Evolutionary conservation across 2,329 filamentous ascomycete species (phyloP).

Genomic region (Mycosphaerella arachidis): DNA sequence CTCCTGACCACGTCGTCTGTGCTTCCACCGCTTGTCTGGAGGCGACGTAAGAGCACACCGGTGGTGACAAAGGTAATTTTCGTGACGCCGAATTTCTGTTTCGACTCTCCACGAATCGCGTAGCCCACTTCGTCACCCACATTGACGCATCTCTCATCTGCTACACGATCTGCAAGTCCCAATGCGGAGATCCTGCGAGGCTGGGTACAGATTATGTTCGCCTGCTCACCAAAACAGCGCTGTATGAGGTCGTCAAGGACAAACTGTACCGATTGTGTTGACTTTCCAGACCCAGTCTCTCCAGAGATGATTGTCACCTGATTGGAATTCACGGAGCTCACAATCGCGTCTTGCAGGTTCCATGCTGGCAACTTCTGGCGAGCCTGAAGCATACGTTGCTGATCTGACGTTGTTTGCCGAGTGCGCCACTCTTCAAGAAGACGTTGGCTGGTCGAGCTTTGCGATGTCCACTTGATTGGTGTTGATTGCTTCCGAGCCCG

Average conservation of each 20-base stretch:
- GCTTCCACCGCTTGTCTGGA: constrained; percentile 83
- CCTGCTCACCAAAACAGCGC: constrained; percentile 66
- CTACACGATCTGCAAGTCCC: constrained; percentile 88
- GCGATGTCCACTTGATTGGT: constrained; percentile 60
- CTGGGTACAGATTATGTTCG: constrained; percentile 93
- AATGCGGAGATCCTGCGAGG: constrained; percentile 91
- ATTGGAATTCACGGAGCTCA: constrained; percentile 67
- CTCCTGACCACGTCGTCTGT: constrained; percentile 76
- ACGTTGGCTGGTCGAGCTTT: constrained; percentile 55
- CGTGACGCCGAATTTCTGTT: constrained; percentile 63
- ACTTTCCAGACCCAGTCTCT: constrained; percentile 95
- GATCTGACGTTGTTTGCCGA: constrained; percentile 60
- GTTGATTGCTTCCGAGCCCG: constrained; percentile 39
- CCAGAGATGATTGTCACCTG: constrained; percentile 96
- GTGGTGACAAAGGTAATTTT: constrained; percentile 96
- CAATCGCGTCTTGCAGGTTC: constrained; percentile 72
- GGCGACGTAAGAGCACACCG: constrained; percentile 79
- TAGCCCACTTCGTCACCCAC: constrained; percentile 90
- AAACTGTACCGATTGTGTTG: constrained; percentile 94
- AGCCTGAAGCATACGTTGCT: constrained; percentile 70
- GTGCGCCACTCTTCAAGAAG: constrained; percentile 61
- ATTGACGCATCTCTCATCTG: constrained; percentile 76
- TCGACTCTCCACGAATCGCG: constrained; percentile 84
- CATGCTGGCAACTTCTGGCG: constrained; percentile 80
- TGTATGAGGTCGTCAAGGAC: constrained; percentile 85